Base-by-base conservation (phyloP, 2,329 filamentous ascomycete genomes). In the Hansfordia pulvinata region DNA sequence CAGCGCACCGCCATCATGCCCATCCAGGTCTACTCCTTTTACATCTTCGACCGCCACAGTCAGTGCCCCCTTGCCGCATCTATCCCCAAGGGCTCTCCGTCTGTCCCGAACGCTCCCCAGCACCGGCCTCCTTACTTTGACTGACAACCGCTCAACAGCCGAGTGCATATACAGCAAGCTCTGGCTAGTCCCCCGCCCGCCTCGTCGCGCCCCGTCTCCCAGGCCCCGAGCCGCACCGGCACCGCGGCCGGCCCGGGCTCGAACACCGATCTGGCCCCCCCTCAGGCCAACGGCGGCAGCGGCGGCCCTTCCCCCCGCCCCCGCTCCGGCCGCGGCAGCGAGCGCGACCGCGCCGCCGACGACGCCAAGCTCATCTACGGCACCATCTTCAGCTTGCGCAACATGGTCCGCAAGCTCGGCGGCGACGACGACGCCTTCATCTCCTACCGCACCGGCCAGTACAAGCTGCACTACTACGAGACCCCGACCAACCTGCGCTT, bases 1-100 rank as follows among this genome's bases (percentile, higher is more conserved):
- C n/a, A n/a, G n/a, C 6, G 10, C 21, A 11, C 35, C 29, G 26
- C 39, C 52, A 61, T 42, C 48, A 96, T 98, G 90, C 76, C 80
- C 34, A 40, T 48, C 41, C 47, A 50, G 34, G 81, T 96, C 54
- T 96, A 92, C 60, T 86, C 85, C 33, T 93, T 98, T 59, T 93
- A 93, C 65, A 94, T 98, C 50, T 98, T 98, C 53, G 90, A 98
- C 60, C 79, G 90, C 39, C 90, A 98, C 58, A 93, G 90, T 94
- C 67, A 49, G 70, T 46, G 25, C 5, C 19, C 16, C 16, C 12
- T 24, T 19, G 19, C 20, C 20, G 25, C 23, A 20, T 15, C 12
- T 20, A 20, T 17, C 12, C 20, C 17, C 8, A 19, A 12, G n/a
- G n/a, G n/a, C 17, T 23, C 13, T 16, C 8, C 27, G 10, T 17